Conservation (phyloP, 345 rosid genomes). For the Syzygium aqueum region DNA sequence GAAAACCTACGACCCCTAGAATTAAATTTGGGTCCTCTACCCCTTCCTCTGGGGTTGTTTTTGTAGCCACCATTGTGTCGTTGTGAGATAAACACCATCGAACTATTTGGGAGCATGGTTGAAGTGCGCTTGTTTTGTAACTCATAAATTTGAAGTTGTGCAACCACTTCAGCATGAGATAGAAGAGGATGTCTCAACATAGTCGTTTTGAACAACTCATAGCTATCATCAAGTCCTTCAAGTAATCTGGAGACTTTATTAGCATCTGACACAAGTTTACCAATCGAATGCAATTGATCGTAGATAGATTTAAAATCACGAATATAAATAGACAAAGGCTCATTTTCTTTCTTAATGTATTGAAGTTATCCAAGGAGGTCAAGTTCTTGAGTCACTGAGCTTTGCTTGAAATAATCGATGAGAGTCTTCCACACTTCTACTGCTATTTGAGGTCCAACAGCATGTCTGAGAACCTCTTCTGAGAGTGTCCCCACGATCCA, state of each 20-base stretch:
- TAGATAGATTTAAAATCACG: not conserved
- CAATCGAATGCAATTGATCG: not conserved
- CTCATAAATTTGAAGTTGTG: not conserved
- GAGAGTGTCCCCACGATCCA: not conserved
- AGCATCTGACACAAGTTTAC: not conserved
- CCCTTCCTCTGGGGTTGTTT: not conserved
- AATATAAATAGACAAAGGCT: not conserved
- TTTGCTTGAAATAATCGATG: not conserved
- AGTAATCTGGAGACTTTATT: not conserved
- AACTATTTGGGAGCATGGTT: not conserved
- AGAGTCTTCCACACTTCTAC: not conserved
- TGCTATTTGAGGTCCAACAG: not conserved
- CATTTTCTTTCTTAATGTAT: not conserved
- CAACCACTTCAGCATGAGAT: not conserved
- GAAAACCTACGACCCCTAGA: not conserved
- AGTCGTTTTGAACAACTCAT: not conserved
- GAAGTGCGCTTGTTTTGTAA: not conserved
- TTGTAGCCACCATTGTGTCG: not conserved
- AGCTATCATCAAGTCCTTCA: not conserved
- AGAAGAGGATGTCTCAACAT: not conserved
- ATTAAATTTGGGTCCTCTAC: not conserved
- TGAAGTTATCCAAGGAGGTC: not conserved
- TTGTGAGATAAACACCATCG: not conserved
- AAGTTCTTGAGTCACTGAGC: not conserved
- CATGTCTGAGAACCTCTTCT: not conserved